Conservation (phyloP, 768 basidiomycete species). For the Clitopilus hobsonii region DNA sequence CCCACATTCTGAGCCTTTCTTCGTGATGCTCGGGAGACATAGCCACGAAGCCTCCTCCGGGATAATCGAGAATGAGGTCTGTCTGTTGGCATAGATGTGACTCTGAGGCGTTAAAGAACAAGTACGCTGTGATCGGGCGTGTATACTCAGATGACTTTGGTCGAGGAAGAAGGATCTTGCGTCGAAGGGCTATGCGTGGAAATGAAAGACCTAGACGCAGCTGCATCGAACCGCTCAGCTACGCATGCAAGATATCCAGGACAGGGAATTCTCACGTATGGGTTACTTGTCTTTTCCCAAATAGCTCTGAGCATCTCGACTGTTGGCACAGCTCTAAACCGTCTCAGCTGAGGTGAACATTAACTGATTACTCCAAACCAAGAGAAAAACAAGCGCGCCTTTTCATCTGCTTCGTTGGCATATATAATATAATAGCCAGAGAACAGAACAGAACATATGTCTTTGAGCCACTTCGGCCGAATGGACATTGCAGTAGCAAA, state of each 20-base stretch:
- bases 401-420: conserved; percentile 93
- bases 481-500: conserved; percentile 96
- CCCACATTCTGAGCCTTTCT: conserved; percentile 87
- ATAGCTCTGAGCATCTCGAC: conserved; percentile 94
- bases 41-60: conserved; percentile 95
- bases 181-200: conserved; percentile 59
- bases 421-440: conserved; percentile 83
- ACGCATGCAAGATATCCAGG: too few relatives aligned
- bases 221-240: conserved; percentile 51
- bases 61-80: conserved; percentile 88
- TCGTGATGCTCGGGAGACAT: conserved; percentile 97
- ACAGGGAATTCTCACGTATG: conserved; percentile 54
- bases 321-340: conserved; percentile 89
- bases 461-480: conserved; percentile 85
- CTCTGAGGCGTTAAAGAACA: conserved; percentile 77
- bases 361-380: background rate
- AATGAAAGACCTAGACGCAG: conserved; percentile 42
- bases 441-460: conserved; percentile 82
- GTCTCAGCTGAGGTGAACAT: conserved; percentile 78
- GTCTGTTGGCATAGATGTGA: conserved; percentile 58
- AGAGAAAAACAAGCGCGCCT: conserved; percentile 42
- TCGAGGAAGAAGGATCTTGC: conserved; percentile 79
- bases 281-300: conserved; percentile 97
- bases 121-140: conserved; percentile 76
- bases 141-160: conserved; percentile 71